Base-by-base conservation (phyloP, 83 land plant genomes). In the Thuja plicata region DNA sequence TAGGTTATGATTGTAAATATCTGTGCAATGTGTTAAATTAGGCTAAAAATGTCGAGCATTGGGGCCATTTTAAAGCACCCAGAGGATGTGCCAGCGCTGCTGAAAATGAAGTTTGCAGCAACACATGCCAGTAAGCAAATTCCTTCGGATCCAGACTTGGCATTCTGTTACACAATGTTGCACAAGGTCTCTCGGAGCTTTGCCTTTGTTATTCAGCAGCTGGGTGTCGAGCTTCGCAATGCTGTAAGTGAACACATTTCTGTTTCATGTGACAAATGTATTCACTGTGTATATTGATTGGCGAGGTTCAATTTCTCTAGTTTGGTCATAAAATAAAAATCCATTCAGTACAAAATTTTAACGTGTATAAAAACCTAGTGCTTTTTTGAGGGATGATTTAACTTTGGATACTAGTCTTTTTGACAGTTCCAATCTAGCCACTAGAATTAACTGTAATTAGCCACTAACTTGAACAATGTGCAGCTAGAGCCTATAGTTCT, bases 151-250 rank as follows among this genome's bases (percentile, higher is more conserved):
- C 94, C 94, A 3, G 94, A 97, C 85, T 92, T 97, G 92, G 94
- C 91, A 17, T 98, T 97, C 94, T 94, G 97, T 88, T 98, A 94
- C 92, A 37, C 91, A 40, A 94, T 97, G 95, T 94, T 97, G 66
- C 94, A 89, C 85, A 94, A 92, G 86, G 99, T 98, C 89, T 97
- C 99, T 35, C 93, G 99, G 11, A 96, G 97, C 89, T 98, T 98
- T 88, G 95, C 98, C 62, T 94, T 98, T 88, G 99, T 97, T 78
- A 97, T 98, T 86, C 98, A 98, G 89, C 99, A 97, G 94, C 96
- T 98, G 66, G 92, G 90, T 50, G 55, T 92, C 85, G 94, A 96
- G 60, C 97, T 97, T 80, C 94, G 98, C 38, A 90, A 98, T 71
- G 99, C 99, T 43, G 99, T 98, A 89, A 88, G 89, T 40, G 74